Evolutionary conservation across 1,139 yeast species (phyloP), one percentile per base, ranked within the genome.

Genomic region (Blastobotrys elegans): DNA sequence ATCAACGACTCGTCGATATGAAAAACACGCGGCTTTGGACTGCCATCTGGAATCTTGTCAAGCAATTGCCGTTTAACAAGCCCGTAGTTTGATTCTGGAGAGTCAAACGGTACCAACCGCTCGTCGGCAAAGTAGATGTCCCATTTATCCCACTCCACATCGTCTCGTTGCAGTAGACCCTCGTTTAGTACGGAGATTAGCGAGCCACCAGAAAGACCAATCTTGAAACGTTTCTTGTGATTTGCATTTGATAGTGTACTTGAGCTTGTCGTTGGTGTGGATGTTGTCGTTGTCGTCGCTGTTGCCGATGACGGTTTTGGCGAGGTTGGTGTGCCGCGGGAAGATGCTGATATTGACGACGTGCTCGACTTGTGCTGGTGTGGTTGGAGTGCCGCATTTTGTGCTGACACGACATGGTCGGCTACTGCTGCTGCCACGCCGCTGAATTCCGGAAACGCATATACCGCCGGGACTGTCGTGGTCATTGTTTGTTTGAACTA

Each of bases 121-220:
- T 92, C 98, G 67, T 92, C 98, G 18, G 97, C 96, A 71, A 92
- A 90, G 67, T 87, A 92, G 50, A 92, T 80, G 63, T 92, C 96
- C 98, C 98, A 92, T 63, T 82, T 84, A 48, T 80, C 84, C 97
- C 97, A 92, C 56, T 81, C 82, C 36, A 92, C 82, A 55, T 81
- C 89, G 43, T 76, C 75, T 60, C 95, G 75, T 37, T 76, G 74
- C 50, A 90, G 69, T 53, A 92, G 73, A 13, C 97, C 97, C 66
- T 90, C 90, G 54, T 85, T 79, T 49, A 92, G 73, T 46, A 90
- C 95, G 53, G 84, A 82, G 53, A 92, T 81, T 54, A 92, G 74
- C 5, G 96, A 88, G 27, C 98, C 98, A 49, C 97, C 98, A 47
- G 90, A 79, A 27, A 92, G 74, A 48, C 97, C 97, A 55, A 92